Evolutionary conservation across 1,284 basidiomycete species (phyloP), one percentile per base, ranked within the genome.

Genomic region (Sporisorium iseilematis-ciliati): DNA sequence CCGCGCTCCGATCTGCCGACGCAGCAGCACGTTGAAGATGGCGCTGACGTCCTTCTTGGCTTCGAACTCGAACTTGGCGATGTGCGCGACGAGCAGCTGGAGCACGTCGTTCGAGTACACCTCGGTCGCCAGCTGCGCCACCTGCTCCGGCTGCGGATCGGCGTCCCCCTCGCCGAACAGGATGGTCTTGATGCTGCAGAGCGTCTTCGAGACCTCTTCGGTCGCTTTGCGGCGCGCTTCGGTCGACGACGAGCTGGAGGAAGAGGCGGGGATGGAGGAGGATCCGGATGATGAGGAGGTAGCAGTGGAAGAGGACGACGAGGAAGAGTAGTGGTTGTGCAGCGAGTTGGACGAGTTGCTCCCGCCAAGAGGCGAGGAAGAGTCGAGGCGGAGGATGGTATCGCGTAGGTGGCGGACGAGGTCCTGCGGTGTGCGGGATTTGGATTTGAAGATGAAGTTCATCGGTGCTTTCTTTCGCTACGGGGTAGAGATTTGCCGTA

Each of bases 11-110:
- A 99, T 97, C 86, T 97, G 95, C 51, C 97, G 89, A 57, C 95
- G 90, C 4, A 99, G 88, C n/a, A 99, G 90, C 78, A 92, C 92
- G 87, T 93, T 96, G 89, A 97, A 98, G 81, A 99, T 96, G n/a
- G n/a, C n/a, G n/a, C 86, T 95, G 93, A 96, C 94, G 82, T 99
- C 97, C 87, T 99, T 99, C 54, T 88, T 86, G 6, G 89, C 88
- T 87, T 99, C 97, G 83, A 99, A 99, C 83, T 99, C 97, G 84
- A 99, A 92, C 41, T 91, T 90, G 35, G 87, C 90, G 77, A 98
- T 92, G 85, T 93, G 90, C 51, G 90, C 87, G 18, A 98, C 91
- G 71, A 99, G 90, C 53, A 91, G 88, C 71, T 92, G 89, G 11
- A 99, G 88, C 23, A 98, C 88, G 84, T 98, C 94, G 62, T 92